phyloP scores from a whole-genome alignment of 1,284 basidiomycete species.

The Athelia psychrophila region DNA sequence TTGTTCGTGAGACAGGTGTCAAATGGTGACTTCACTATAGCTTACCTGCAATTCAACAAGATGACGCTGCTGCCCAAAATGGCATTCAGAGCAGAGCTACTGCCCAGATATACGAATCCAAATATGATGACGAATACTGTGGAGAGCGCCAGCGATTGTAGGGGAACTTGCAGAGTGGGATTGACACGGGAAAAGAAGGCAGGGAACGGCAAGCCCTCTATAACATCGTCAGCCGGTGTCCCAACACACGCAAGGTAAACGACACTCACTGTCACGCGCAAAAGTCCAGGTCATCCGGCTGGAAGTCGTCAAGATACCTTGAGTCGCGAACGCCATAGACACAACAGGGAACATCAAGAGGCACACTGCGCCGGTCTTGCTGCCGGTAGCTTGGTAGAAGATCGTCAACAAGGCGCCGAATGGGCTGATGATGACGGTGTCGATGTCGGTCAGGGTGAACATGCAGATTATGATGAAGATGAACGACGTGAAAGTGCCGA shows the following conservation, averaged over 20 bases:
- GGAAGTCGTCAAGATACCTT: constrained; percentile 1
- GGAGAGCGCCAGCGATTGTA: not conserved
- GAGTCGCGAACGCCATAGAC: constrained; percentile 1
- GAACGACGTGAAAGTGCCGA: not conserved
- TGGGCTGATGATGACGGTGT: not conserved
- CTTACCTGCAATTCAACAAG: not conserved
- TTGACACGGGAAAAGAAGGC: not conserved
- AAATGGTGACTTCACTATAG: not conserved
- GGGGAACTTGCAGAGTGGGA: not conserved
- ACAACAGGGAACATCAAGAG: constrained; percentile 1
- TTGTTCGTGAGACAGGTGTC: not conserved
- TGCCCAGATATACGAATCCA: not conserved
- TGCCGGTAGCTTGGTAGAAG: constrained; percentile 1
- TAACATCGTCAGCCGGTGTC: not conserved
- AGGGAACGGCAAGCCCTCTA: constrained; percentile 1
- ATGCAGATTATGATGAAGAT: not conserved
- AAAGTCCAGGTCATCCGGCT: not conserved
- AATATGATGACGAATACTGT: not conserved
- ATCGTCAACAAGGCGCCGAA: not conserved
- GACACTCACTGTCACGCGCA: not conserved
- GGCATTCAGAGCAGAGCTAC: not conserved
- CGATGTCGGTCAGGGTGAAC: not conserved
- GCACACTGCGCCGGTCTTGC: not conserved
- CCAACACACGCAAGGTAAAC: not conserved
- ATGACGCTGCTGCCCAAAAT: not conserved